Evolutionary conservation across 345 rosid species (phyloP).

Genomic region (Odontarrhena argentea): DNA sequence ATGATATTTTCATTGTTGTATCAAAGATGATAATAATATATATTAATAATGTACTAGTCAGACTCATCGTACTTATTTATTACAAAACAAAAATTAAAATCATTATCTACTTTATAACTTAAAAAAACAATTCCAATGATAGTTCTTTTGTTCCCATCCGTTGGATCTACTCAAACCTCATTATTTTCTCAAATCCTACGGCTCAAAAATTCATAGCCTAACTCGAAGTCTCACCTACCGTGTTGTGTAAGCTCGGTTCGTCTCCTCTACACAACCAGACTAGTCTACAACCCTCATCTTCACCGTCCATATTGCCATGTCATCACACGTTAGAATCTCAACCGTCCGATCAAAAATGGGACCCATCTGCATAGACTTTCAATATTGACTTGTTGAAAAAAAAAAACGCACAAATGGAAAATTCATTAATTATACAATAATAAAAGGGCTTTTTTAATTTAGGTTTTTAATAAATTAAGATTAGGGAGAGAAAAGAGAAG

Average conservation of each 20-base stretch:
- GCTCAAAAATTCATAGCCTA: background rate
- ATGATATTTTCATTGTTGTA: too few species aligned
- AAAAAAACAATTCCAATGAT: background rate
- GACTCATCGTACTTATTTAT: too few species aligned
- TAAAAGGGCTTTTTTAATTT: constrained; percentile 12
- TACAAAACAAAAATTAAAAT: background rate
- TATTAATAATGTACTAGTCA: too few species aligned
- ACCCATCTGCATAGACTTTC: constrained; percentile 22
- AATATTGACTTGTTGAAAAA: constrained; percentile 32
- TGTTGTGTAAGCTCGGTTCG: constrained; percentile 13
- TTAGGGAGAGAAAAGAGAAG: constrained; percentile 1
- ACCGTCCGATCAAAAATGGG: constrained; percentile 12
- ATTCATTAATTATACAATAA: background rate
- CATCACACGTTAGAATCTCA: background rate
- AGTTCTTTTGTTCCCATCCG: constrained; percentile 4
- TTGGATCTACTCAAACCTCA: background rate
- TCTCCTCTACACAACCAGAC: constrained; percentile 31
- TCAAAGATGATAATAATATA: too few species aligned
- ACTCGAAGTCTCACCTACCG: constrained; percentile 24
- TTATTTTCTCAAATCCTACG: background rate
- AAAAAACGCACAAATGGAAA: constrained; percentile 19
- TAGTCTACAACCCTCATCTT: background rate
- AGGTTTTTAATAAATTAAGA: background rate
- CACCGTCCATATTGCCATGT: constrained; percentile 1
- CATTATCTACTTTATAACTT: constrained; percentile 16